Base-by-base conservation (phyloP, 805 yeast genomes). In the Candida boleticola region DNA sequence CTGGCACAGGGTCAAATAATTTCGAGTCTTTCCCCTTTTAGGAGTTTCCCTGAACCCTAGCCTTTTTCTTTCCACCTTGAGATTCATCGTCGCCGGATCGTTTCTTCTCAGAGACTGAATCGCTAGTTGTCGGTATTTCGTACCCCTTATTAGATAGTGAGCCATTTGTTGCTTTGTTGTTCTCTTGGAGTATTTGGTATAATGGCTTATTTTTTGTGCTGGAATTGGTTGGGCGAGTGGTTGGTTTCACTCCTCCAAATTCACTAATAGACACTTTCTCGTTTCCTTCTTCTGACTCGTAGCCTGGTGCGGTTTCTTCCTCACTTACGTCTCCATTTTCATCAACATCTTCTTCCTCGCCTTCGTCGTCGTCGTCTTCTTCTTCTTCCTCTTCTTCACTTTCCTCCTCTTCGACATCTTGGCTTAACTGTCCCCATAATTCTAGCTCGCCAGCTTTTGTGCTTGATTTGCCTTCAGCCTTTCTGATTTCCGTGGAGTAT, bases 381-480 rank as follows among this genome's bases (percentile, higher is more conserved):
- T 56, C 60, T 3, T 60, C 63, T 1, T 50, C 66, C 13, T 66
- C 65, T 5, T 55, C 58, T n/a, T 64, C 73, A 14, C 66, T 73
- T 7, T 72, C 82, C 19, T 72, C 79, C 1, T 70, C 83, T 13
- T 77, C 84, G 1, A 74, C 83, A 3, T 77, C 83, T 2, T 76
- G 82, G 13, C 71, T 78, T 21, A 69, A 39, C 30, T 53, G 48
- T 17, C 76, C 69, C 75, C 76, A 69, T 20, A 57, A 47, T 2
- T 50, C 55, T 19, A 39, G 22, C 25, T 43, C 44, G 13, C 35
- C 44, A 14, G 36, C 41, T n/a, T n/a, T n/a, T n/a, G n/a, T n/a
- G n/a, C n/a, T n/a, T n/a, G n/a, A n/a, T n/a, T n/a, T n/a, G 14
- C 40, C 32, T 35, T 40, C 33, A 13, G 39, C 22, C 26, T 39